A percentile compares a stretch with the other conserved stretches of the same genome.
Conservation (phyloP, 2,329 filamentous ascomycete genomes). For the Pseudogymnoascus sp. region DNA sequence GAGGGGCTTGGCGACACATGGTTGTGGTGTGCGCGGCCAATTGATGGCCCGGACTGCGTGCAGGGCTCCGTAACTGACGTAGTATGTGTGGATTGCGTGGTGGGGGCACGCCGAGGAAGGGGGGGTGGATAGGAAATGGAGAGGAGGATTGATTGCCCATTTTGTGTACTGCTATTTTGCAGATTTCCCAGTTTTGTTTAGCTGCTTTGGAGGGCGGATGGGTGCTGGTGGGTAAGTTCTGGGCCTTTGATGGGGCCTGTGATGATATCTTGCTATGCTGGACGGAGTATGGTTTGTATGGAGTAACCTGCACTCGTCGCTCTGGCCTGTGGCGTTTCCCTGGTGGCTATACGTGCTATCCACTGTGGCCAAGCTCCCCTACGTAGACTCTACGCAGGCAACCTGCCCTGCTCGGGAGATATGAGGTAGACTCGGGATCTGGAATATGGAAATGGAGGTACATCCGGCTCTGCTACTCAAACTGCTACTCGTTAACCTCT, state of each 20-base stretch:
- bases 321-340: background rate
- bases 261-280: too few relatives aligned
- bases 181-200: background rate
- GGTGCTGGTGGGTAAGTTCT: background rate
- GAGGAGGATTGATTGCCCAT: too few relatives aligned
- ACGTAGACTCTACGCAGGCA: background rate
- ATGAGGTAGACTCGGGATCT: slow-evolving; percentile 2
- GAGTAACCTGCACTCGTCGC: too few relatives aligned
- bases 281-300: too few relatives aligned
- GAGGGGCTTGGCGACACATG: background rate
- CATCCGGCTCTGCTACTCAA: too few relatives aligned
- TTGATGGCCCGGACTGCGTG: background rate
- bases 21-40: background rate
- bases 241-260: background rate
- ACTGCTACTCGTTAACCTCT: too few relatives aligned
- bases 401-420: background rate
- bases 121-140: background rate
- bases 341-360: background rate
- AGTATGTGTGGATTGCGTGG: background rate
- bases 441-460: background rate
- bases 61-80: background rate
- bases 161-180: background rate
- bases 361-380: background rate
- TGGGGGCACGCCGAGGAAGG: background rate
- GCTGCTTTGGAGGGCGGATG: background rate